Conservation (phyloP, 139 green algal genomes). For the Coccomyxa sp. region DNA sequence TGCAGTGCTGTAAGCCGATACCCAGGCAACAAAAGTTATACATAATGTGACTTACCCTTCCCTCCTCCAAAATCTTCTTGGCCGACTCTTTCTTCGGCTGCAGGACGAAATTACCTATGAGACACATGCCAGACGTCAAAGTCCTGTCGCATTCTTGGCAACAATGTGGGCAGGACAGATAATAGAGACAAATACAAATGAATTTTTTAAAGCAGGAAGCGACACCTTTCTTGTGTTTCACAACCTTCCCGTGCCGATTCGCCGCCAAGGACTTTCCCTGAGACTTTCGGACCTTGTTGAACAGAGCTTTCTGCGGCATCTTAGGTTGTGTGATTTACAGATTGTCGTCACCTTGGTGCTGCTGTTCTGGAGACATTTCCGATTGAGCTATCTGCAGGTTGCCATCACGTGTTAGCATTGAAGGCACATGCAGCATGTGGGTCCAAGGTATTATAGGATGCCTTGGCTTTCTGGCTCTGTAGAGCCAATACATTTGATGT, state of each 20-base stretch:
- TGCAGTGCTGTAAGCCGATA: too few relatives aligned
- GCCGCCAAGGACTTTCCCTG: neutral
- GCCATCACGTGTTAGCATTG: too few relatives aligned
- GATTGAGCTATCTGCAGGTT: neutral
- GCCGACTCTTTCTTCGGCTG: neutral
- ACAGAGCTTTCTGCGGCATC: slow-evolving; percentile 3
- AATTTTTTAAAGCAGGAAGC: neutral
- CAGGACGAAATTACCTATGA: neutral
- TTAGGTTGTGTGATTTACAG: too few relatives aligned
- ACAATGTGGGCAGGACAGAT: neutral
- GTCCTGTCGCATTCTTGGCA: neutral
- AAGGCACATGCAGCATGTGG: neutral
- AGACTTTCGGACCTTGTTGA: neutral
- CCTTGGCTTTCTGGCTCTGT: neutral
- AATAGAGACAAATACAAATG: neutral
- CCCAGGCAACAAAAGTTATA: too few relatives aligned
- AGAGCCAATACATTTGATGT: neutral
- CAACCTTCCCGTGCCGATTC: slow-evolving; percentile 6
- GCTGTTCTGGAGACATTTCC: too few relatives aligned
- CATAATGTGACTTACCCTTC: neutral
- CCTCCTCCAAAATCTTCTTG: neutral
- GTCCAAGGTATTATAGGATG: neutral
- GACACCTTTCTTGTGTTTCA: neutral
- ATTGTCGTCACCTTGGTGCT: too few relatives aligned
- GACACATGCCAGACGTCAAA: neutral